Evolutionary conservation across 768 basidiomycete species (phyloP).

Genomic region (Boletus pseudo-olivaceus): DNA sequence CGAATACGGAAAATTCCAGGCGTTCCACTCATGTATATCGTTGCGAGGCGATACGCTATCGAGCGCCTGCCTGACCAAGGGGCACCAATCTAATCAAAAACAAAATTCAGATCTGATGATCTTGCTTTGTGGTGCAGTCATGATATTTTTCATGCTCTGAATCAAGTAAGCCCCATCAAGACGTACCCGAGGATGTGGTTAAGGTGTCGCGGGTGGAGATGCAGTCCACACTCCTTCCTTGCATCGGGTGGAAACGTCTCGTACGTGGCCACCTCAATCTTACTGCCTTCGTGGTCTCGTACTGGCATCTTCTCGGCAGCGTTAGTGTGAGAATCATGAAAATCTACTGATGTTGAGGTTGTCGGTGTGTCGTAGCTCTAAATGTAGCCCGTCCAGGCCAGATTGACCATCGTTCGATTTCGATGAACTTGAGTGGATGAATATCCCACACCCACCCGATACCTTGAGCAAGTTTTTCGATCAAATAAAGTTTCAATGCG

Average conservation of each 20-base stretch:
- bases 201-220: not conserved
- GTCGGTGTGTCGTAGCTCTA: not conserved
- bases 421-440: too few species aligned
- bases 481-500: not conserved
- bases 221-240: not conserved
- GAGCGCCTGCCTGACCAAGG: slow-evolving; percentile 95
- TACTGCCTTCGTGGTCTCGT: not conserved
- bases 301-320: not conserved
- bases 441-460: slow-evolving; percentile 1
- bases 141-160: slow-evolving; percentile 1
- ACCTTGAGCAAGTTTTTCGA: not conserved
- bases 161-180: not conserved
- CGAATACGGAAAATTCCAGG: slow-evolving; percentile 91
- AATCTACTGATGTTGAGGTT: not conserved
- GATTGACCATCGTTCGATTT: not conserved
- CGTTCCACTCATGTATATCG: slow-evolving; percentile 97
- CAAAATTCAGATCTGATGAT: not conserved
- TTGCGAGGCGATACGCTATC: slow-evolving; percentile 86
- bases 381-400: not conserved
- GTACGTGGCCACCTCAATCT: not conserved
- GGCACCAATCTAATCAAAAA: slow-evolving; percentile 50
- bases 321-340: not conserved
- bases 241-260: not conserved
- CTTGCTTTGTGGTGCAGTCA: not conserved
- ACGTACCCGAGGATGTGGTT: not conserved